Percentiles rank a stretch among this genome's conserved stretches.
Conservation (phyloP, 2,329 filamentous ascomycete species). For the Dactylellina leptospora region DNA sequence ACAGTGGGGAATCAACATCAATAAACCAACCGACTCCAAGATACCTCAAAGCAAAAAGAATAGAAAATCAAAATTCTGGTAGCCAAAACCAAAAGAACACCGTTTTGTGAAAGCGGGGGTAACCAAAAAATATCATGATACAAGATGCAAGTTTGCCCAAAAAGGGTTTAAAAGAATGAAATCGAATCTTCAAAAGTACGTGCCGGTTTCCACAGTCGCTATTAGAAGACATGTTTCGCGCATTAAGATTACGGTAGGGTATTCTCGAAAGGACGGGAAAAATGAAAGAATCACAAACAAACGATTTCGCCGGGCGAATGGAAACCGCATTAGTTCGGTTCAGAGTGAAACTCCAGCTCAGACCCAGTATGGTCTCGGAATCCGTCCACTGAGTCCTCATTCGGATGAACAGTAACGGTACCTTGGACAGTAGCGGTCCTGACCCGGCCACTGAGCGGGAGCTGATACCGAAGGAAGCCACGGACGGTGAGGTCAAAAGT, state of each 20-base stretch:
- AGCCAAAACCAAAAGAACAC: slow-evolving; percentile 28
- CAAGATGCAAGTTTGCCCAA: slow-evolving; percentile 26
- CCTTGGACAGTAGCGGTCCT: slow-evolving; percentile 57
- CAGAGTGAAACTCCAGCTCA: slow-evolving; percentile 29
- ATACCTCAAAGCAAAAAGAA: slow-evolving; percentile 1
- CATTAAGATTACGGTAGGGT: slow-evolving; percentile 27
- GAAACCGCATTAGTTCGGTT: slow-evolving; percentile 15
- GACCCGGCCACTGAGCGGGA: slow-evolving; percentile 57
- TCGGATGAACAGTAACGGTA: slow-evolving; percentile 56
- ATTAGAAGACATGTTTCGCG: slow-evolving; percentile 17
- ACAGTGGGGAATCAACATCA: slow-evolving; percentile 45
- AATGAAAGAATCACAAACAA: slow-evolving; percentile 8
- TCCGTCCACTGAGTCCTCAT: slow-evolving; percentile 53
- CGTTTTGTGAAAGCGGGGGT: slow-evolving; percentile 39
- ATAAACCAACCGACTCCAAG: slow-evolving; percentile 46
- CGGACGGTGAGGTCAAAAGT: slow-evolving; percentile 93
- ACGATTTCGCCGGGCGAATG: neutral
- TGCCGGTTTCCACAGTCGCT: neutral
- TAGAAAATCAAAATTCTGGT: neutral
- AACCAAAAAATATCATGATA: slow-evolving; percentile 38
- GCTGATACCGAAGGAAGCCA: slow-evolving; percentile 81
- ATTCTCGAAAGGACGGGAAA: slow-evolving; percentile 17
- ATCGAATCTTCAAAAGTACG: neutral
- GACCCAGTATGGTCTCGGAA: slow-evolving; percentile 41
- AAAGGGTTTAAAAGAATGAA: slow-evolving; percentile 23